These are phyloP conservation scores for Calonectria fujianensis DNA, from an alignment of 2,329 filamentous ascomycete genomes.

Conservation along the genomic window DNA sequence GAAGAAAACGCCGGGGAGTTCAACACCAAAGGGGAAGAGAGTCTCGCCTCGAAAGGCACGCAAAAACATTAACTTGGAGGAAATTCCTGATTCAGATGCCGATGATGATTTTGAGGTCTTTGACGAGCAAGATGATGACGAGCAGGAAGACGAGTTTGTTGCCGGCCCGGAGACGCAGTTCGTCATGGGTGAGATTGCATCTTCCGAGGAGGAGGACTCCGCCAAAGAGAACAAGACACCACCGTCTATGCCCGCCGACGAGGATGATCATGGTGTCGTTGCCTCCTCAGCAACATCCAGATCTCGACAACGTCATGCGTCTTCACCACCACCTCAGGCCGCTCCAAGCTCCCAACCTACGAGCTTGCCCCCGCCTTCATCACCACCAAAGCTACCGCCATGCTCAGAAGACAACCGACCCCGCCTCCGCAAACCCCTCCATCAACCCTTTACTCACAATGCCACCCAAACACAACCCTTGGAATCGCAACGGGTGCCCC, in stretches of 20 bases:
- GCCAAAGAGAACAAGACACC: slow-evolving; percentile 33
- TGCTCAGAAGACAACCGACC: slow-evolving; percentile 24
- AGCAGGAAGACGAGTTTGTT: slow-evolving; percentile 49
- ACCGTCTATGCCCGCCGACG: slow-evolving; percentile 25
- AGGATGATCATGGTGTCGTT: slow-evolving; percentile 11
- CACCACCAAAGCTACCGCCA: slow-evolving; percentile 22
- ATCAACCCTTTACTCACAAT: slow-evolving; percentile 44
- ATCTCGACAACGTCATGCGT: slow-evolving; percentile 35
- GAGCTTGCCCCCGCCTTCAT: slow-evolving; percentile 43
- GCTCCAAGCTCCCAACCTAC: slow-evolving; percentile 45
- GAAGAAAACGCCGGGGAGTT: slow-evolving; percentile 37
- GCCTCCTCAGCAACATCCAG: slow-evolving; percentile 44
- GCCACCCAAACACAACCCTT: slow-evolving; percentile 57
- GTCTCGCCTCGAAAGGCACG: slow-evolving; percentile 47
- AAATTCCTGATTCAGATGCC: slow-evolving; percentile 72
- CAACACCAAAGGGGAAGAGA: slow-evolving; percentile 48
- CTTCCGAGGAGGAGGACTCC: slow-evolving; percentile 48
- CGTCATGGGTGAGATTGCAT: slow-evolving; percentile 58
- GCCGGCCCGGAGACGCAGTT: slow-evolving; percentile 61
- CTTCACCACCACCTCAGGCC: slow-evolving; percentile 37
- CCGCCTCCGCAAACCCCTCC: slow-evolving; percentile 55
- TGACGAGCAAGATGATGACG: slow-evolving; percentile 38
- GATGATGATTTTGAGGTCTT: slow-evolving; percentile 58
- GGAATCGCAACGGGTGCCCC: slow-evolving; percentile 70
- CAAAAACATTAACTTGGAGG: slow-evolving; percentile 58